Conservation (phyloP, 140 eudicot species). For the Cichorium intybus region DNA sequence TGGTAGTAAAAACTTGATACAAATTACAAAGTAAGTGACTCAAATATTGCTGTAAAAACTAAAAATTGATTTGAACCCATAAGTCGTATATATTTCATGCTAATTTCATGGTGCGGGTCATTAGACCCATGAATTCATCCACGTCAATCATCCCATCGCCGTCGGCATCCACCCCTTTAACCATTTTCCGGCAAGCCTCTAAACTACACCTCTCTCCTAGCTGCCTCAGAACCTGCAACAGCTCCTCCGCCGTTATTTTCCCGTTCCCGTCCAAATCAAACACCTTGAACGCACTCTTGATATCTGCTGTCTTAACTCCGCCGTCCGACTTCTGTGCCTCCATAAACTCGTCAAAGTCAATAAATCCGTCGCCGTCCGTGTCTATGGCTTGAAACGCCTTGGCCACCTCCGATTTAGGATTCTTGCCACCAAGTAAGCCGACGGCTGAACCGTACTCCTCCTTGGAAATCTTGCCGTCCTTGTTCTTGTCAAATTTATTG, state of each 20-base stretch:
- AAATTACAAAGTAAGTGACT: neutral
- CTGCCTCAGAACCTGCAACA: conserved; percentile 49
- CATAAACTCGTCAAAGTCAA: conserved; percentile 52
- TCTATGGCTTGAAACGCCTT: conserved; percentile 47
- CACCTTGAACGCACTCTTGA: conserved; percentile 47
- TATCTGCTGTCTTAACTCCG: conserved; percentile 37
- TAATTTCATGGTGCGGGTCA: conserved; percentile 45
- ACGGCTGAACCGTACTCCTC: conserved; percentile 43
- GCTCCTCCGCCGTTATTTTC: conserved; percentile 55
- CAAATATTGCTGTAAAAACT: neutral
- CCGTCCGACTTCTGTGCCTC: conserved; percentile 38
- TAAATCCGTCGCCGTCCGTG: conserved; percentile 49
- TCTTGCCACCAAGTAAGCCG: conserved; percentile 27
- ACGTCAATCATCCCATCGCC: conserved; percentile 62
- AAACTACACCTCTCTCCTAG: conserved; percentile 51
- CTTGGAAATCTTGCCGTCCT: conserved; percentile 56
- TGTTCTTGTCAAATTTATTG: conserved; percentile 50
- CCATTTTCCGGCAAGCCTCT: conserved; percentile 59
- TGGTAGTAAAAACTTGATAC: neutral
- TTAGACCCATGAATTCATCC: conserved; percentile 48
- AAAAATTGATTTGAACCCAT: neutral
- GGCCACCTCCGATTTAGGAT: conserved; percentile 19
- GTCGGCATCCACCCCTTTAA: conserved; percentile 46
- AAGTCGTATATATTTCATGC: conserved; percentile 1
- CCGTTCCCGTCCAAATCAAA: conserved; percentile 67